Conservation (phyloP, 805 yeast genomes). For the Candida xyloterini region DNA sequence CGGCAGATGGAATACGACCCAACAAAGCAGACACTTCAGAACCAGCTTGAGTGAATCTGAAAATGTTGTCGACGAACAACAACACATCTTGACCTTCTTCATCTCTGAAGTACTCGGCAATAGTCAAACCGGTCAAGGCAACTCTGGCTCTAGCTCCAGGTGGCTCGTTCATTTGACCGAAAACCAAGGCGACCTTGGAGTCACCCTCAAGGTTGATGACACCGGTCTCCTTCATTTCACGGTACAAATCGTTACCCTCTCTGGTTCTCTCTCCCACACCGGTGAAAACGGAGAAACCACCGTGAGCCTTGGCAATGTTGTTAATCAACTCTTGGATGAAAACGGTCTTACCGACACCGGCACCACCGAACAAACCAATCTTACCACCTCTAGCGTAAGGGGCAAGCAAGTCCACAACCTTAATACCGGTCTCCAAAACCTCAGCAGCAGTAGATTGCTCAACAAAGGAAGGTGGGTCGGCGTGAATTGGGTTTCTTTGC, state of each 20-base stretch:
- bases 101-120: constrained; percentile 99
- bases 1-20: constrained; percentile 99
- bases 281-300: constrained; percentile 99
- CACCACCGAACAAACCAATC: constrained; percentile 99
- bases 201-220: constrained; percentile 99
- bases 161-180: constrained; percentile 99
- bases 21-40: constrained; percentile 99
- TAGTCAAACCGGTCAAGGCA: constrained; percentile 98
- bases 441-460: constrained; percentile 98
- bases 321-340: constrained; percentile 99
- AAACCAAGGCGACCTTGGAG: constrained; percentile 98
- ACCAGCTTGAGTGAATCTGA: constrained; percentile 99
- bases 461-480: constrained; percentile 94
- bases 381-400: constrained; percentile 99
- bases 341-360: constrained; percentile 99
- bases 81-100: constrained; percentile 99
- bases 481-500: constrained; percentile 96
- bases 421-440: constrained; percentile 98
- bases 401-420: constrained; percentile 98
- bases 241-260: constrained; percentile 99
- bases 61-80: constrained; percentile 98
- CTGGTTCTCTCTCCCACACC: constrained; percentile 99
- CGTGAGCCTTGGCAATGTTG: constrained; percentile 99
- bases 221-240: constrained; percentile 99
- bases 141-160: constrained; percentile 99